Conservation (phyloP, 2,329 filamentous ascomycete species). For the Teratosphaeria destructans region DNA sequence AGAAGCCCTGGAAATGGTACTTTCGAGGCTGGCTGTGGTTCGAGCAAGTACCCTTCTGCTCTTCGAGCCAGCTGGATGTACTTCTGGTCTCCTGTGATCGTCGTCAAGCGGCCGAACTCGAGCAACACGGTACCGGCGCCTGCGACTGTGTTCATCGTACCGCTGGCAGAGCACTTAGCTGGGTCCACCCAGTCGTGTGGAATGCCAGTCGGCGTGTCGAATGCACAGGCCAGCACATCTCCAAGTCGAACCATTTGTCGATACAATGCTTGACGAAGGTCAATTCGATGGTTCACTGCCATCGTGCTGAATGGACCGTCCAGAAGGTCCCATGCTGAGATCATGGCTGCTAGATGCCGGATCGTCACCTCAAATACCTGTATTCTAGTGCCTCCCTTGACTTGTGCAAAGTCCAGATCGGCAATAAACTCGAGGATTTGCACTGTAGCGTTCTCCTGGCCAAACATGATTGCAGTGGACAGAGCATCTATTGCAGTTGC, state of each 20-base stretch:
- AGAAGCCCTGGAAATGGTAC: conserved; percentile 22
- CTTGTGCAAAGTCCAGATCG: conserved; percentile 9
- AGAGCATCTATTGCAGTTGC: conserved; percentile 16
- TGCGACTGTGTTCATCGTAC: conserved; percentile 12
- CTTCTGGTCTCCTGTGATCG: conserved; percentile 16
- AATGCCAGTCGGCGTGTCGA: conserved; percentile 12
- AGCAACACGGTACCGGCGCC: conserved; percentile 14
- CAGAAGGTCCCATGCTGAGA: conserved; percentile 18
- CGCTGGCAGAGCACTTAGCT: conserved; percentile 12
- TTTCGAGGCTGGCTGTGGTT: conserved; percentile 11
- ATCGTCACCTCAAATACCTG: conserved; percentile 17
- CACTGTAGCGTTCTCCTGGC: conserved; percentile 9
- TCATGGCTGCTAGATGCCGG: conserved; percentile 16
- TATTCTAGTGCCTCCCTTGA: conserved; percentile 7
- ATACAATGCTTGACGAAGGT: conserved; percentile 9
- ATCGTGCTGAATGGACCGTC: conserved; percentile 13
- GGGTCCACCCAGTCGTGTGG: conserved; percentile 18
- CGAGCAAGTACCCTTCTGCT: conserved; percentile 15
- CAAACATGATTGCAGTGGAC: conserved; percentile 16
- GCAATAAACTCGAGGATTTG: conserved; percentile 13
- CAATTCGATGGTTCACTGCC: conserved; percentile 1
- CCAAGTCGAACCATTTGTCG: conserved; percentile 13
- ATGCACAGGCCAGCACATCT: conserved; percentile 13
- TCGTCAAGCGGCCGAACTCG: conserved; percentile 16
- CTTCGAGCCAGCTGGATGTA: conserved; percentile 13